A percentile compares a stretch with the other conserved stretches of the same genome.
Conservation (phyloP, 306 rosid genomes). For the Cotoneaster glaucophyllus region DNA sequence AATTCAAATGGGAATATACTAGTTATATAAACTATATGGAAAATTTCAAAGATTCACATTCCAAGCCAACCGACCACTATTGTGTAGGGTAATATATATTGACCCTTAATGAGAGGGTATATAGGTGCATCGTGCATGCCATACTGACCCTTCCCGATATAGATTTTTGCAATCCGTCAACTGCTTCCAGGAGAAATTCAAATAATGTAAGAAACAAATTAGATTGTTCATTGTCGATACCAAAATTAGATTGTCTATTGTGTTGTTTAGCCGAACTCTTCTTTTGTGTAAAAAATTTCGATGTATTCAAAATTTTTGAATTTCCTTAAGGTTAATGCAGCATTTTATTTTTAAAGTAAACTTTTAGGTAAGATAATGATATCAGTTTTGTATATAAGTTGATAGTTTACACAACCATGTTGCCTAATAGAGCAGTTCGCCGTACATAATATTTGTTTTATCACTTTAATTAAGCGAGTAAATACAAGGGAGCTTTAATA, state of each 20-base stretch:
- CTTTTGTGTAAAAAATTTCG: too few relatives aligned
- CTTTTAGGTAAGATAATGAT: too few relatives aligned
- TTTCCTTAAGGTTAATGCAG: neutral
- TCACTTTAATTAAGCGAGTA: neutral
- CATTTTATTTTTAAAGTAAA: neutral
- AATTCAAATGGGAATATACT: neutral
- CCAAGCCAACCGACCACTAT: constrained; percentile 29
- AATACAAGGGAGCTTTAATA: too few relatives aligned
- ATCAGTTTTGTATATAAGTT: too few relatives aligned
- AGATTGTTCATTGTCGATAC: too few relatives aligned
- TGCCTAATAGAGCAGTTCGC: neutral
- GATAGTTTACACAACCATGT: too few relatives aligned
- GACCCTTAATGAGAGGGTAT: neutral
- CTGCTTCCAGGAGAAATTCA: neutral
- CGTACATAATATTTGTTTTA: neutral
- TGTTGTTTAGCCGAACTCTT: accelerated
- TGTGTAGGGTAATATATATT: neutral
- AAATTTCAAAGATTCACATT: constrained; percentile 5
- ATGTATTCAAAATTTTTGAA: too few relatives aligned
- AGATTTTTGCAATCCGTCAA: neutral
- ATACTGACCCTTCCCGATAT: neutral
- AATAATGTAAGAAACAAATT: too few relatives aligned
- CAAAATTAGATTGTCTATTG: too few relatives aligned
- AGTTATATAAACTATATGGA: neutral
- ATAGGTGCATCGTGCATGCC: neutral